Evolutionary conservation across 2,329 filamentous ascomycete species (phyloP), one percentile per base, ranked within the genome.

Genomic region (Aureobasidium sp.): DNA sequence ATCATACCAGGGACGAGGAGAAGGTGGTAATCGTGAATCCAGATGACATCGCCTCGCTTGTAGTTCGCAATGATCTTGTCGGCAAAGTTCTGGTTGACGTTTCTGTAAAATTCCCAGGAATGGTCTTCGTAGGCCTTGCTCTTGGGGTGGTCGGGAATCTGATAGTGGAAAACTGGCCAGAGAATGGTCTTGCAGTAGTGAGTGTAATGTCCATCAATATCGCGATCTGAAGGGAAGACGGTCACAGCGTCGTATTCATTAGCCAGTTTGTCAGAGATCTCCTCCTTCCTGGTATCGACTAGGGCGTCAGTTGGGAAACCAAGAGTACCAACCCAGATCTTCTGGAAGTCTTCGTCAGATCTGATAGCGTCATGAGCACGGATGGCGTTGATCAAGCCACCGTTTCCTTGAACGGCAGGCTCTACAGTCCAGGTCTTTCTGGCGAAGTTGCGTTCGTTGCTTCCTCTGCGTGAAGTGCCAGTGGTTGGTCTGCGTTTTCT

Each of bases 111-210:
- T 67, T 91, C 84, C 91, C 92, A 97, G 0, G 92, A 97, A 75
- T 97, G 92, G 68, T 97, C 93, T 73, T 96, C 89, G 73, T 96
- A 97, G 0, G 93, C 93, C 64, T 97, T 97, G 84, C 91, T 97
- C 81, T 96, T 96, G 30, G 93, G 93, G 71, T 96, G 95, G 72
- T 97, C 94, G 0, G 93, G 94, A 63, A 97, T 96, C 75, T 97
- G 92, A 74, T 97, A 97, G 76, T 97, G 92, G 75, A 97, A 96
- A 63, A 97, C 92, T 1, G 93, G 93, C 93, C 93, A 97, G 7
- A 97, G 81, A 61, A 97, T 96, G 71, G 93, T 91, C 78, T 97
- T 97, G 86, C 92, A 97, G 73, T 94, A 97, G 75, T 97, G 92
- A 13, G 88, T 85, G 71, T 97, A 97, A 75, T 96, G 92, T 1